These are phyloP conservation scores for Pisolithus tinctorius DNA, from an alignment of 768 basidiomycete genomes.

Conservation along the genomic window DNA sequence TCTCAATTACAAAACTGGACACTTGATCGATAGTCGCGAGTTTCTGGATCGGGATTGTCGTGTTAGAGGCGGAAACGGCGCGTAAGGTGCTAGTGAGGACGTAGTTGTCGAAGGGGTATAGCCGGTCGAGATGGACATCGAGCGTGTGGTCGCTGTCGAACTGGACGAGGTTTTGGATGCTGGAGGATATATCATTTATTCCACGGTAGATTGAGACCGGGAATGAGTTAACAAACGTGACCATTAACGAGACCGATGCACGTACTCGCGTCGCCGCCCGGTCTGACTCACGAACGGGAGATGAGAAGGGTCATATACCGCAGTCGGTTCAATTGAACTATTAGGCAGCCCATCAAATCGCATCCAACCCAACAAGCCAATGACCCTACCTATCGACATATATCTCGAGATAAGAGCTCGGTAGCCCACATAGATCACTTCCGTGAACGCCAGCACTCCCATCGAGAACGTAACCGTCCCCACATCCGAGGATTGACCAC, in stretches of 20 bases:
- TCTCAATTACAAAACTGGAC: conserved; percentile 40
- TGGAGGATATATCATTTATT: conserved; percentile 12
- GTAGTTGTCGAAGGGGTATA: conserved; percentile 57
- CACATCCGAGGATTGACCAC: conserved; percentile 52
- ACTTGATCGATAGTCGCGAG: conserved; percentile 37
- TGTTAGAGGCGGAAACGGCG: conserved; percentile 28
- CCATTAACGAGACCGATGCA: not conserved
- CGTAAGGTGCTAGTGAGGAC: conserved; percentile 42
- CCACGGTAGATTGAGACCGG: not conserved
- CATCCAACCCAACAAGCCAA: not conserved
- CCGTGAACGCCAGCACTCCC: conserved; percentile 43
- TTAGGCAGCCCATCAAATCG: not conserved
- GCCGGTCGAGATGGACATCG: conserved; percentile 45
- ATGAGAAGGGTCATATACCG: conserved; percentile 39
- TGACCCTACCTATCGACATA: conserved; percentile 43
- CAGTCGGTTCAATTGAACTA: conserved; percentile 32
- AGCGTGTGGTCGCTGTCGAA: conserved; percentile 53
- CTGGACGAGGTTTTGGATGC: conserved; percentile 48
- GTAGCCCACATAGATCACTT: conserved; percentile 40
- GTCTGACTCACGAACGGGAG: conserved; percentile 37
- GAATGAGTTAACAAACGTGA: too few species aligned
- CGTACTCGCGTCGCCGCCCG: conserved; percentile 38
- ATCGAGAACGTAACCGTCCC: conserved; percentile 35
- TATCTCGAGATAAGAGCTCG: conserved; percentile 34
- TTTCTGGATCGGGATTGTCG: conserved; percentile 36